These are phyloP conservation scores for Lepiota venenata DNA, from an alignment of 768 basidiomycete species.

Conservation along the genomic window DNA sequence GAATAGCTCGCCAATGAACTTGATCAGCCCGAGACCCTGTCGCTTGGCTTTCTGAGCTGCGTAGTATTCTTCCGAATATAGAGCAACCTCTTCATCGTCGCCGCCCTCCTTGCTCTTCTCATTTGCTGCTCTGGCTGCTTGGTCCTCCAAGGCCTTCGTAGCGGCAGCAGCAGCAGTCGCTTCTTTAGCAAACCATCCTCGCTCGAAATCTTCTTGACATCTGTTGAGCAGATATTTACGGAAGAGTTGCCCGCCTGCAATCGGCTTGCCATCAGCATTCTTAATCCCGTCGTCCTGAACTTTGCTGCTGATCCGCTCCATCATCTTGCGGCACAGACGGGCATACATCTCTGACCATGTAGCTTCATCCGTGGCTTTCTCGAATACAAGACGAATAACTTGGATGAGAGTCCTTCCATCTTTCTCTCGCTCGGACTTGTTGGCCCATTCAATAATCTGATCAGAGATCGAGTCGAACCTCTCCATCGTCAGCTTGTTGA, in stretches of 20 bases:
- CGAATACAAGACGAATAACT: constrained; percentile 94
- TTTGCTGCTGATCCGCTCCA: constrained; percentile 86
- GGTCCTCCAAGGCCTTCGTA: constrained; percentile 80
- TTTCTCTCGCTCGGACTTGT: constrained; percentile 88
- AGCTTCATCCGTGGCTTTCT: constrained; percentile 96
- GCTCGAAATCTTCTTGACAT: constrained; percentile 97
- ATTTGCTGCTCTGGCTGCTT: constrained; percentile 68
- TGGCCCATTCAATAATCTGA: constrained; percentile 94
- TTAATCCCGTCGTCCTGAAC: constrained; percentile 88
- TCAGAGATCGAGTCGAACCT: constrained; percentile 94
- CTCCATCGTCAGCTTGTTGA: constrained; percentile 97
- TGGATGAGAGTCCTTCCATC: constrained; percentile 94
- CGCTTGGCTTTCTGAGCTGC: constrained; percentile 96
- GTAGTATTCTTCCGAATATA: constrained; percentile 96
- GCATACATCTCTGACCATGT: constrained; percentile 98
- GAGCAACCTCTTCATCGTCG: constrained; percentile 60
- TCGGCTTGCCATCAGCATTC: constrained; percentile 80
- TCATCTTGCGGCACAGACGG: constrained; percentile 90
- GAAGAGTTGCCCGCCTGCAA: constrained; percentile 92
- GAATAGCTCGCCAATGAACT: constrained; percentile 98
- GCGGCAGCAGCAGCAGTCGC: constrained; percentile 84
- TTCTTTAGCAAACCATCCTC: constrained; percentile 90
- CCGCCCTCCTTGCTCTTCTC: constrained; percentile 47
- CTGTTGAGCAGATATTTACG: constrained; percentile 94
- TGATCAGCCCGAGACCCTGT: constrained; percentile 93